Percentiles rank a stretch among this genome's conserved stretches.
phyloP scores from a whole-genome alignment of 2,329 filamentous ascomycete species.

The Emergomyces orientalis region DNA sequence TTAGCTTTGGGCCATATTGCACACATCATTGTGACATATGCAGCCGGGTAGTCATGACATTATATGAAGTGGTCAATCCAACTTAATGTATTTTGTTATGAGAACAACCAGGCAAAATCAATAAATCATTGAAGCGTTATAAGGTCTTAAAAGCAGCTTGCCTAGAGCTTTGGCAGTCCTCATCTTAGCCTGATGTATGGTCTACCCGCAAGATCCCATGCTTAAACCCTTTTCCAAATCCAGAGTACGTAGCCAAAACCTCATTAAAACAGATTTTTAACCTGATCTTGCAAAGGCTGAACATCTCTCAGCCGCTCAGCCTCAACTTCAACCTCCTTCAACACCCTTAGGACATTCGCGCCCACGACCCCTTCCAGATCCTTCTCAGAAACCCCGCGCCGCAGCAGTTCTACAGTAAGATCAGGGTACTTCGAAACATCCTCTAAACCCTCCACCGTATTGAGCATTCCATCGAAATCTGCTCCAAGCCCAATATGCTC shows the following conservation, averaged over 20 bases:
- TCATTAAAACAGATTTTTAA: not conserved
- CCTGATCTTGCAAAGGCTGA: conserved; percentile 3
- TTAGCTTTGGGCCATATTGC: not conserved
- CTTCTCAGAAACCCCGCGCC: conserved; percentile 61
- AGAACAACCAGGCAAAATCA: too few relatives aligned
- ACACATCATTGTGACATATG: not conserved
- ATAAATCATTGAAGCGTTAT: not conserved
- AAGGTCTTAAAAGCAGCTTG: not conserved
- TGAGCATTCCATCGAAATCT: conserved; percentile 65
- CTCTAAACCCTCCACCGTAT: conserved; percentile 63
- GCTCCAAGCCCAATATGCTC: conserved; percentile 81
- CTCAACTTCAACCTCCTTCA: conserved; percentile 62
- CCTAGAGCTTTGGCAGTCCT: not conserved
- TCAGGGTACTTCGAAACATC: conserved; percentile 78
- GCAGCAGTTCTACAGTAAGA: conserved; percentile 64
- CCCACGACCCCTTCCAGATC: conserved; percentile 70
- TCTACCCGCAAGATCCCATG: not conserved
- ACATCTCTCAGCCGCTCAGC: conserved; percentile 4
- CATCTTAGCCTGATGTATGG: not conserved
- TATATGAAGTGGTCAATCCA: not conserved
- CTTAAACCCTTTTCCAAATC: not conserved
- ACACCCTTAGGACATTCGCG: conserved; percentile 73
- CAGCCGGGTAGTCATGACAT: not conserved
- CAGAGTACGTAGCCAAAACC: not conserved
- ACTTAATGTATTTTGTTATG: not conserved